phyloP scores from a whole-genome alignment of 2,329 filamentous ascomycete species.

The Verticillium isaacii region DNA sequence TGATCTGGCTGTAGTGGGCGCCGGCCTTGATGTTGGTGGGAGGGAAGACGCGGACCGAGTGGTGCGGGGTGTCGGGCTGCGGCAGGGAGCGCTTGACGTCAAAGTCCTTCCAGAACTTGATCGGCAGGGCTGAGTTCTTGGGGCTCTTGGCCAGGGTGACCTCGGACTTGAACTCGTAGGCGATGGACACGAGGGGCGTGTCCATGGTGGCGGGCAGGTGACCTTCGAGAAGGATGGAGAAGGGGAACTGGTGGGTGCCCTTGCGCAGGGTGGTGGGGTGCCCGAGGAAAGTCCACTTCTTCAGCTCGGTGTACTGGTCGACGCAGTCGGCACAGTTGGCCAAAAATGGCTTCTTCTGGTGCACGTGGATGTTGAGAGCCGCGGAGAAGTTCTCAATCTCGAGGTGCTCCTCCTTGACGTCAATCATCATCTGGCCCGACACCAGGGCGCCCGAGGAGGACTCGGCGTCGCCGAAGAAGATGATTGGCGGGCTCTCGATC shows the following conservation, averaged over 20 bases:
- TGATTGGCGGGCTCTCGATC: slow-evolving; percentile 82
- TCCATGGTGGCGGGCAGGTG: slow-evolving; percentile 81
- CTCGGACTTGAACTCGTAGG: slow-evolving; percentile 73
- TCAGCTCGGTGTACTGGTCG: slow-evolving; percentile 66
- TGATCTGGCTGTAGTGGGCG: slow-evolving; percentile 74
- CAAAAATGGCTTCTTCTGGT: slow-evolving; percentile 77
- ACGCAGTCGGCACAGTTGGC: slow-evolving; percentile 75
- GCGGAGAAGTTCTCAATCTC: slow-evolving; percentile 65
- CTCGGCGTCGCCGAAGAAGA: slow-evolving; percentile 73
- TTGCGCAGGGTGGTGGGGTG: slow-evolving; percentile 41
- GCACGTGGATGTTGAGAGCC: slow-evolving; percentile 63
- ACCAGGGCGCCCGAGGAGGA: slow-evolving; percentile 80
- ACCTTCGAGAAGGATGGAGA: slow-evolving; percentile 81
- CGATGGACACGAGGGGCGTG: slow-evolving; percentile 65
- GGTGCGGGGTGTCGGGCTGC: slow-evolving; percentile 72
- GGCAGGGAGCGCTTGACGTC: slow-evolving; percentile 73
- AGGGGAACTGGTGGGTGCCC: slow-evolving; percentile 74
- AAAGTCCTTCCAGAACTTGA: slow-evolving; percentile 35
- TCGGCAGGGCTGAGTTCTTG: not conserved
- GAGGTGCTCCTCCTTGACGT: slow-evolving; percentile 60
- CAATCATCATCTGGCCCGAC: slow-evolving; percentile 74
- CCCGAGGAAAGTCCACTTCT: slow-evolving; percentile 70
- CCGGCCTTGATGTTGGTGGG: slow-evolving; percentile 89
- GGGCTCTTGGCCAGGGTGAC: slow-evolving; percentile 24
- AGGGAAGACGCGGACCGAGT: slow-evolving; percentile 90